Evolutionary conservation across 1,139 yeast species (phyloP), one percentile per base, ranked within the genome.

Genomic region (Saccharomycopsis hybrid): DNA sequence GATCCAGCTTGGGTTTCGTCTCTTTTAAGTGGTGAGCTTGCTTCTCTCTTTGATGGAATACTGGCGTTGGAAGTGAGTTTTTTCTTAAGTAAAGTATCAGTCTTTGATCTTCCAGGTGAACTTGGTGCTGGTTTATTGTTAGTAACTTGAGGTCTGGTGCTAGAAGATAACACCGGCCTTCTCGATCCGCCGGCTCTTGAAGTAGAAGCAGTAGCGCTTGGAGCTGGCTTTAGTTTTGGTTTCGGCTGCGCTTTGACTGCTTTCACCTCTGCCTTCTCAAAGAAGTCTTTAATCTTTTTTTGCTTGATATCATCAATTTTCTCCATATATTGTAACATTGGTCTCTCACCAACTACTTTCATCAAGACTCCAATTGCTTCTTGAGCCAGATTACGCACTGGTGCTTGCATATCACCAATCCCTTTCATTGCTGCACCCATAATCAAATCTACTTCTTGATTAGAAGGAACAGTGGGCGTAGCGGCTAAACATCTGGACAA

Each of bases 401-500:
- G 88, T 53, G 88, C 95, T 62, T 85, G 88, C 0, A 95, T 82
- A 57, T 92, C 98, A 48, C 78, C 72, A 39, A 89, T 74, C 24
- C 87, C 69, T 60, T 83, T 85, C 5, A 76, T 72, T 2, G 79
- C 77, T 1, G 67, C 64, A 1, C 70, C 76, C 71, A 81, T 77
- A 9, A 85, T 79, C 7, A 63, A 60, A 55, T 81, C 85, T 43
- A 80, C 65, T 55, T 85, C 88, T 2, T 68, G 58, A 3, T 70
- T 62, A 5, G 69, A 67, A 1, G 94, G 94, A 0, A 77, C 64
- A 1, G 59, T 57, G 9, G 64, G 65, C 0, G 87, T 74, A 13
- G 72, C 67, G 28, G 74, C 70, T 55, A 92, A 69, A 59, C 94
- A 80, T 58, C 87, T 73, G 41, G 77, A 78, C 42, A 90, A 68